phyloP scores from a whole-genome alignment of 2,329 filamentous ascomycete species.

The Seiridium cupressi region DNA sequence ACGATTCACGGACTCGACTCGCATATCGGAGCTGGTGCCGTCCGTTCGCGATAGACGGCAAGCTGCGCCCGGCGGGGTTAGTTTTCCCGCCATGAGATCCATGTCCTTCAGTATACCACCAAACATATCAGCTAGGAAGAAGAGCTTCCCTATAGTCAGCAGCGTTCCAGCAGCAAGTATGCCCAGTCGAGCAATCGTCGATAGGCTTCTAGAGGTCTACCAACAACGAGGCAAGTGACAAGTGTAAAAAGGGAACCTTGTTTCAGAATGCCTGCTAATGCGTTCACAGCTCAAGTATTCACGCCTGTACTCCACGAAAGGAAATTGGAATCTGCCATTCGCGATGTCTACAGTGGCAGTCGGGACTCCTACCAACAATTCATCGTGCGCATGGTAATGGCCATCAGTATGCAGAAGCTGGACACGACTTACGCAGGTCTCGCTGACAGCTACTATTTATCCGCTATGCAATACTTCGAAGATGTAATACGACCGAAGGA shows the following conservation, averaged over 20 bases:
- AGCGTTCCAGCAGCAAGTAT: slow-evolving; percentile 74
- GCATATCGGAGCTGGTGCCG: slow-evolving; percentile 88
- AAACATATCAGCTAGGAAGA: slow-evolving; percentile 61
- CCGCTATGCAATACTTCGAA: slow-evolving; percentile 82
- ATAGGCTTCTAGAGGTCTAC: slow-evolving; percentile 81
- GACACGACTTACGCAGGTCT: slow-evolving; percentile 87
- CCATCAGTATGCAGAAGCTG: slow-evolving; percentile 91
- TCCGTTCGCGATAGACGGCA: slow-evolving; percentile 61
- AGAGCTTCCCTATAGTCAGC: slow-evolving; percentile 89
- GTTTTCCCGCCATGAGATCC: slow-evolving; percentile 50
- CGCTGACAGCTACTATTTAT: slow-evolving; percentile 91
- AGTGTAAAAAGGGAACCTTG: slow-evolving; percentile 1
- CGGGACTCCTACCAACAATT: slow-evolving; percentile 84
- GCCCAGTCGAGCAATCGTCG: slow-evolving; percentile 71
- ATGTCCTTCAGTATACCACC: slow-evolving; percentile 57
- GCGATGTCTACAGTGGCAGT: slow-evolving; percentile 76
- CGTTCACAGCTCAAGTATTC: slow-evolving; percentile 72
- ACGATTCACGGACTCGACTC: slow-evolving; percentile 85
- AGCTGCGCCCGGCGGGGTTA: slow-evolving; percentile 27
- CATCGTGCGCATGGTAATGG: slow-evolving; percentile 84
- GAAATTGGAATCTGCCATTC: slow-evolving; percentile 70
- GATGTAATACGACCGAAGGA: slow-evolving; percentile 85
- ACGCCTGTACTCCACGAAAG: slow-evolving; percentile 85
- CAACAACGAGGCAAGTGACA: slow-evolving; percentile 69
- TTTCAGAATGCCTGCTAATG: slow-evolving; percentile 12